phyloP scores from a whole-genome alignment of 2,329 filamentous ascomycete genomes.

The Fusarium verticillioides region DNA sequence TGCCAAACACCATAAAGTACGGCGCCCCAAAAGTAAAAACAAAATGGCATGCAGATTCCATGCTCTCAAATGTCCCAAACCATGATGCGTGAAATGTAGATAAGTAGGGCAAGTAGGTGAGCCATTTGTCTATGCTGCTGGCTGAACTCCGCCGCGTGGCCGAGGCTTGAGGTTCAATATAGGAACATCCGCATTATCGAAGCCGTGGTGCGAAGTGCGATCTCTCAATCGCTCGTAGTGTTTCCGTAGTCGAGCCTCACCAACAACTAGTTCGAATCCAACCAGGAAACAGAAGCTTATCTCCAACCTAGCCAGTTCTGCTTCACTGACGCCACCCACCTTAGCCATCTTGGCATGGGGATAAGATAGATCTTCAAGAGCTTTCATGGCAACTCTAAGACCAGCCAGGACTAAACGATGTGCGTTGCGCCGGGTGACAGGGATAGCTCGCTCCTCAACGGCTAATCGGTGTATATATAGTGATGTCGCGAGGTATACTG shows the following conservation, averaged over 20 bases:
- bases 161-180: conserved; percentile 43
- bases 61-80: conserved; percentile 6
- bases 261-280: conserved; percentile 81
- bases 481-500: conserved; percentile 90
- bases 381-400: conserved; percentile 90
- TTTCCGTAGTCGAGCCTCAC: conserved; percentile 46
- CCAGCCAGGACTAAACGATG: conserved; percentile 88
- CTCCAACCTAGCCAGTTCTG: conserved; percentile 85
- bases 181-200: conserved; percentile 45
- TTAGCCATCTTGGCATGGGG: conserved; percentile 84
- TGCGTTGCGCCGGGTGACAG: conserved; percentile 84
- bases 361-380: conserved; percentile 91
- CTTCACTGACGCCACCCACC: conserved; percentile 87
- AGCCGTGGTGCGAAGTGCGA: conserved; percentile 42
- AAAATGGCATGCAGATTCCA: conserved; percentile 10
- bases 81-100: not conserved
- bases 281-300: conserved; percentile 89
- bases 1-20: conserved; percentile 3
- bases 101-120: not conserved
- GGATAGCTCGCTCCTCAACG: conserved; percentile 79
- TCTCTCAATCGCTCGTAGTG: conserved; percentile 51
- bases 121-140: conserved; percentile 22
- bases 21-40: not conserved
- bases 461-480: conserved; percentile 87
- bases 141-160: conserved; percentile 34